These are phyloP conservation scores for Spergularia bocconei DNA, from an alignment of 148 eudicot species.

Conservation along the genomic window DNA sequence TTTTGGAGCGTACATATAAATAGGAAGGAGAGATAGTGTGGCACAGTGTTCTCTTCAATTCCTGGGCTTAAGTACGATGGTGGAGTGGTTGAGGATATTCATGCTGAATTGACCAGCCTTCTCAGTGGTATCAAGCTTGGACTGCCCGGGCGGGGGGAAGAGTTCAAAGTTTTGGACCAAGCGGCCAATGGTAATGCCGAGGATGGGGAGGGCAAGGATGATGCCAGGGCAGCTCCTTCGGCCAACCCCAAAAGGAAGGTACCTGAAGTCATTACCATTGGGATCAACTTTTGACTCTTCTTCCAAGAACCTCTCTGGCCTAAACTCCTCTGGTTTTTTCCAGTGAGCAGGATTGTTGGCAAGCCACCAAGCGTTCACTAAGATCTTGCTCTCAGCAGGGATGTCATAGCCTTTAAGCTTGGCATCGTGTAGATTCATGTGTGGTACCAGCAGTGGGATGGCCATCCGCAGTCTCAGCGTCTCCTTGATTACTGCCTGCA, in stretches of 20 bases:
- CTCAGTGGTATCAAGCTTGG: slow-evolving; percentile 62
- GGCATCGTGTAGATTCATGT: slow-evolving; percentile 85
- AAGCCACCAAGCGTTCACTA: slow-evolving; percentile 81
- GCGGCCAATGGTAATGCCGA: slow-evolving; percentile 70
- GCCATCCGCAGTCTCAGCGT: slow-evolving; percentile 73
- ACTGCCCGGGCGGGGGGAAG: slow-evolving; percentile 64
- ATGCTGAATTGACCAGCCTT: slow-evolving; percentile 73
- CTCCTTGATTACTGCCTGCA: slow-evolving; percentile 77
- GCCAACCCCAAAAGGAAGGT: slow-evolving; percentile 75
- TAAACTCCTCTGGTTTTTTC: slow-evolving; percentile 75
- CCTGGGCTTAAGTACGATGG: slow-evolving; percentile 59
- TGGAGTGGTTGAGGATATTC: slow-evolving; percentile 62
- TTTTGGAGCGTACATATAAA: not conserved
- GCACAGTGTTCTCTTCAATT: not conserved
- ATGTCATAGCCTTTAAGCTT: slow-evolving; percentile 64
- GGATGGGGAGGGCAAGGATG: slow-evolving; percentile 69
- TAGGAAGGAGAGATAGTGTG: not conserved
- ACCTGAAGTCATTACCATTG: slow-evolving; percentile 73
- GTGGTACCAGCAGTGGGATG: slow-evolving; percentile 72
- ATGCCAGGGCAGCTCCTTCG: slow-evolving; percentile 87
- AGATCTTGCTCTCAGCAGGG: slow-evolving; percentile 75
- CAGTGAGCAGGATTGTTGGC: slow-evolving; percentile 75
- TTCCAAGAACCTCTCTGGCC: slow-evolving; percentile 83
- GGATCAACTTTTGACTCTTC: slow-evolving; percentile 82
- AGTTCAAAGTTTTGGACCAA: slow-evolving; percentile 75